A percentile compares a stretch with the other conserved stretches of the same genome.
These are phyloP conservation scores for Saccharomycopsis schoenii DNA, from an alignment of 805 yeast species.

Conservation along the genomic window DNA sequence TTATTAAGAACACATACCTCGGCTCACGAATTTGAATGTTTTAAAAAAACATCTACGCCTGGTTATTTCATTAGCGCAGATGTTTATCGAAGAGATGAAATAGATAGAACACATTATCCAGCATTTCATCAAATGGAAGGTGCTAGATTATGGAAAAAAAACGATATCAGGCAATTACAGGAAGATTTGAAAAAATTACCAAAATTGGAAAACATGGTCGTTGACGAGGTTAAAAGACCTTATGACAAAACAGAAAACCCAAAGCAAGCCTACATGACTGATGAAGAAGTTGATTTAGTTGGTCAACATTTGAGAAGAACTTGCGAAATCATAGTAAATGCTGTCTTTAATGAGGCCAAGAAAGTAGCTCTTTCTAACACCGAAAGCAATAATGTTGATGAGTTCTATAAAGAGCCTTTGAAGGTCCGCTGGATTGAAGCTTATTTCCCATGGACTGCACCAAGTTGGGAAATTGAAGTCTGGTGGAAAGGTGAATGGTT, in stretches of 20 bases:
- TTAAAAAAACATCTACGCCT: slow-evolving; percentile 40
- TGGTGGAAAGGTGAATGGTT: slow-evolving; percentile 99
- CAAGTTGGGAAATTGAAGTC: slow-evolving; percentile 96
- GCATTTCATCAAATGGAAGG: slow-evolving; percentile 98
- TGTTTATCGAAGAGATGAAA: slow-evolving; percentile 91
- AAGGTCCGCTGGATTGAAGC: slow-evolving; percentile 92
- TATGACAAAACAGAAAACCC: slow-evolving; percentile 55
- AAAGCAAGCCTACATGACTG: slow-evolving; percentile 68
- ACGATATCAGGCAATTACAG: slow-evolving; percentile 44
- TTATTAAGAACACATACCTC: slow-evolving; percentile 90
- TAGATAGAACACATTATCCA: slow-evolving; percentile 93
- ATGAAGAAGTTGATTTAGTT: slow-evolving; percentile 56
- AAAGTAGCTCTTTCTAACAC: slow-evolving; percentile 44
- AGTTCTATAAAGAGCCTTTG: slow-evolving; percentile 61
- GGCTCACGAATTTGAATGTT: slow-evolving; percentile 90
- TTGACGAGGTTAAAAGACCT: slow-evolving; percentile 61
- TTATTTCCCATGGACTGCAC: slow-evolving; percentile 96
- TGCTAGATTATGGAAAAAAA: slow-evolving; percentile 71
- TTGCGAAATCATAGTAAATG: slow-evolving; percentile 70
- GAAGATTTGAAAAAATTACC: slow-evolving; percentile 25
- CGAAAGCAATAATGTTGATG: slow-evolving; percentile 25
- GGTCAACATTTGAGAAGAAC: slow-evolving; percentile 78
- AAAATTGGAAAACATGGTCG: slow-evolving; percentile 46
- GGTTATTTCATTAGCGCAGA: slow-evolving; percentile 93
- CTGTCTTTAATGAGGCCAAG: slow-evolving; percentile 67